phyloP scores from a whole-genome alignment of 805 yeast genomes.

The Barnettozyma californica region DNA sequence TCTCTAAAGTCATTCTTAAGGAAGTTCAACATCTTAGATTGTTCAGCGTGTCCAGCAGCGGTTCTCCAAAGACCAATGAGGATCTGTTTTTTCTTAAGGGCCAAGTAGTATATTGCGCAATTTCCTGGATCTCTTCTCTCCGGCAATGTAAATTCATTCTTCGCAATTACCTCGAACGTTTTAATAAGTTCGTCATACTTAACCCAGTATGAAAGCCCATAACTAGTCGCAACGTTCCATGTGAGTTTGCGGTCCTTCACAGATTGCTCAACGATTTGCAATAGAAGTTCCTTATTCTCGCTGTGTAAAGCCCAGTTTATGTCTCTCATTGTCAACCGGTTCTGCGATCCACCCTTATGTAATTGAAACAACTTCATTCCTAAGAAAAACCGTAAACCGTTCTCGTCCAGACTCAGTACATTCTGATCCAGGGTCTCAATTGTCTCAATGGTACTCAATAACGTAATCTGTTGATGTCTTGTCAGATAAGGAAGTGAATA shows the following conservation, averaged over 20 bases:
- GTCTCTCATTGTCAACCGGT: constrained; percentile 68
- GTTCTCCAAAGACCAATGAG: constrained; percentile 82
- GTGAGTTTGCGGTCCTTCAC: constrained; percentile 39
- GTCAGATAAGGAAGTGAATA: constrained; percentile 74
- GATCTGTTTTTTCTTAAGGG: constrained; percentile 71
- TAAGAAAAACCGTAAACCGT: constrained; percentile 66
- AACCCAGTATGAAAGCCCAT: constrained; percentile 72
- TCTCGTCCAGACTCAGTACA: constrained; percentile 31
- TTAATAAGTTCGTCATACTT: constrained; percentile 39
- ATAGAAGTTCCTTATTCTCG: constrained; percentile 63
- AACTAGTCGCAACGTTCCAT: constrained; percentile 56
- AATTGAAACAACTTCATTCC: constrained; percentile 65
- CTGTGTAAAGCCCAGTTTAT: constrained; percentile 85
- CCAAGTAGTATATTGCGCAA: constrained; percentile 71
- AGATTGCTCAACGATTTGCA: constrained; percentile 42
- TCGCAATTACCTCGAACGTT: constrained; percentile 64
- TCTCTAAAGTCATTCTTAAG: constrained; percentile 70
- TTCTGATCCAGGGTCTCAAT: constrained; percentile 48
- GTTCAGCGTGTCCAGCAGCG: constrained; percentile 69
- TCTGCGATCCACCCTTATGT: constrained; percentile 44
- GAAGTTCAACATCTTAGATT: constrained; percentile 73
- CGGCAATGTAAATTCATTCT: constrained; percentile 55
- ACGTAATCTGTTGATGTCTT: constrained; percentile 86
- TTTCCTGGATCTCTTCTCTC: constrained; percentile 65
- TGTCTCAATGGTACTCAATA: constrained; percentile 64